These are phyloP conservation scores for Diaporthe sp. DNA, from an alignment of 2,329 filamentous ascomycete species.

Conservation along the genomic window DNA sequence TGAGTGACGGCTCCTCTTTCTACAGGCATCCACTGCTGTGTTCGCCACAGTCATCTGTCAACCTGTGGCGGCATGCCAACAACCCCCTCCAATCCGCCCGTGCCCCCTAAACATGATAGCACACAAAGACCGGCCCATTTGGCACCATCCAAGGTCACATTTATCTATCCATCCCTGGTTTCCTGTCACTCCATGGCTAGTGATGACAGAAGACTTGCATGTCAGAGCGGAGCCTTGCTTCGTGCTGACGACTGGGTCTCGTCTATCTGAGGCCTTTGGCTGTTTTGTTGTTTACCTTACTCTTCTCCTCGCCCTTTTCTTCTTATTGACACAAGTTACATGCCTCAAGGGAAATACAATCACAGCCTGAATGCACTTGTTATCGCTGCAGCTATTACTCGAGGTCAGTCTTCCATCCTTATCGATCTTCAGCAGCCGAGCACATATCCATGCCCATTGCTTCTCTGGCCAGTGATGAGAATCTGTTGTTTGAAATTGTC, in stretches of 20 bases:
- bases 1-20: neutral
- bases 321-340: neutral
- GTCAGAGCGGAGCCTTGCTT: neutral
- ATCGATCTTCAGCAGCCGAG: neutral
- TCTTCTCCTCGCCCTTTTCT: neutral
- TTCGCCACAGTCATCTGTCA: neutral
- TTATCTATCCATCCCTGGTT: neutral
- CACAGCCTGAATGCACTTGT: neutral
- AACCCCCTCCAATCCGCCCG: neutral
- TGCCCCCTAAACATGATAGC: neutral
- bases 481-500: neutral
- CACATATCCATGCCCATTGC: neutral
- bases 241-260: neutral
- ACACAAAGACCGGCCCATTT: too few relatives aligned
- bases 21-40: neutral
- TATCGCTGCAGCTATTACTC: neutral
- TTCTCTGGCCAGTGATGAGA: neutral
- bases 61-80: too few relatives aligned
- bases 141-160: neutral
- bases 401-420: neutral
- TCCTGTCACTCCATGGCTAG: neutral
- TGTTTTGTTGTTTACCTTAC: neutral
- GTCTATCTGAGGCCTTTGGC: neutral
- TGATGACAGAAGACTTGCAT: neutral
- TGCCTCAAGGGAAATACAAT: neutral